phyloP scores from a whole-genome alignment of 495 filamentous ascomycete genomes.

The Achaetomiella virescens region DNA sequence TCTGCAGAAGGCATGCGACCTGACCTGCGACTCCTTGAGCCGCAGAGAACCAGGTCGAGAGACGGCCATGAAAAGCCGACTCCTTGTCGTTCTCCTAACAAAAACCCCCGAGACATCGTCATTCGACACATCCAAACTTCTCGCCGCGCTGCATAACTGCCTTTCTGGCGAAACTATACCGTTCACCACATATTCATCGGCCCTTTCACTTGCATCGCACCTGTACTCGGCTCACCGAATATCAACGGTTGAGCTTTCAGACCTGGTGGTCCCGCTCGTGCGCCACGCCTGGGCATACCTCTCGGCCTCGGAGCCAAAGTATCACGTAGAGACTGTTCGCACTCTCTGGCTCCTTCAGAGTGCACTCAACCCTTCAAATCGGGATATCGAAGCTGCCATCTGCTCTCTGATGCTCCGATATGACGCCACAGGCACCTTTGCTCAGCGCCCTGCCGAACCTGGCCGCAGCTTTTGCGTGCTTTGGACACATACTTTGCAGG shows the following conservation, averaged over 20 bases:
- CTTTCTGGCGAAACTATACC: slow-evolving; percentile 32
- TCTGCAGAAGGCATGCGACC: slow-evolving; percentile 51
- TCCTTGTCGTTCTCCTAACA: slow-evolving; percentile 54
- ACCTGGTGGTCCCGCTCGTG: slow-evolving; percentile 62
- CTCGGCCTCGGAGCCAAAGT: slow-evolving; percentile 74
- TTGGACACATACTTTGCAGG: slow-evolving; percentile 74
- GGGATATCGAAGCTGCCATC: slow-evolving; percentile 72
- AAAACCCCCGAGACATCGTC: slow-evolving; percentile 47
- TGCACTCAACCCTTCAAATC: slow-evolving; percentile 41
- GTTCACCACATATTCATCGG: slow-evolving; percentile 53
- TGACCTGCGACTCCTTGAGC: slow-evolving; percentile 44
- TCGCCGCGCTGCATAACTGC: slow-evolving; percentile 48
- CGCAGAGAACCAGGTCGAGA: slow-evolving; percentile 29
- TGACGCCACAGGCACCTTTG: slow-evolving; percentile 45
- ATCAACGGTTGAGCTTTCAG: slow-evolving; percentile 51
- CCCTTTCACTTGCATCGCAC: slow-evolving; percentile 55
- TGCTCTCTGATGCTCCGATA: slow-evolving; percentile 62
- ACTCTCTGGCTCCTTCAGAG: slow-evolving; percentile 80
- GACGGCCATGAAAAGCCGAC: slow-evolving; percentile 39
- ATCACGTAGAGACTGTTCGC: slow-evolving; percentile 86
- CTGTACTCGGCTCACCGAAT: slow-evolving; percentile 55
- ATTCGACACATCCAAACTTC: slow-evolving; percentile 48
- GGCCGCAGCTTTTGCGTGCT: slow-evolving; percentile 63
- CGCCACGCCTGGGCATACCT: slow-evolving; percentile 70
- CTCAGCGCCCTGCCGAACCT: slow-evolving; percentile 46